Conservation (phyloP, 192 early-diverging fungal genomes). For the Endogone sp. region DNA sequence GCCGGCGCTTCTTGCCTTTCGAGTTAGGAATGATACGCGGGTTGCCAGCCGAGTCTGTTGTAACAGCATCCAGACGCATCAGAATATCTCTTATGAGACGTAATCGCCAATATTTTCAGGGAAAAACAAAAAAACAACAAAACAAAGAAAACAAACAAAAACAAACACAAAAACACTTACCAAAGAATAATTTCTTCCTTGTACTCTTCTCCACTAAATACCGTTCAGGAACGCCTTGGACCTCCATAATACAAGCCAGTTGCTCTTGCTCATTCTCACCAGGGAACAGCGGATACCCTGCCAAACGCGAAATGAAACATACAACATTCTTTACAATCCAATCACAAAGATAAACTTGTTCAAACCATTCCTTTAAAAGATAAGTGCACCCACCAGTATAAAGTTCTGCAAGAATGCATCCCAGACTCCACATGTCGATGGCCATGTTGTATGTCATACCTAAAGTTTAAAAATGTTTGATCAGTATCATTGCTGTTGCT, state of each 20-base stretch:
- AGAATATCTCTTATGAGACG: too few relatives aligned
- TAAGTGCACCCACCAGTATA: conserved; percentile 55
- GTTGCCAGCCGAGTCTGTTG: conserved; percentile 44
- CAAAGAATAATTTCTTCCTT: conserved; percentile 89
- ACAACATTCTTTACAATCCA: too few relatives aligned
- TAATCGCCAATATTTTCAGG: neutral
- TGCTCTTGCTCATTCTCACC: conserved; percentile 99
- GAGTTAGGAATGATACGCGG: conserved; percentile 73
- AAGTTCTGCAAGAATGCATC: conserved; percentile 95
- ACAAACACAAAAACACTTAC: too few relatives aligned
- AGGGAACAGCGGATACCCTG: conserved; percentile 90
- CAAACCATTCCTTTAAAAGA: too few relatives aligned
- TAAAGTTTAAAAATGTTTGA: neutral
- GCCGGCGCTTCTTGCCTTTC: conserved; percentile 86
- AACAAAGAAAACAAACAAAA: too few relatives aligned
- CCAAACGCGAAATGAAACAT: conserved; percentile 13
- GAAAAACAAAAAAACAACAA: conserved; percentile 23
- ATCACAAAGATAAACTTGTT: conserved; percentile 16
- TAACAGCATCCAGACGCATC: neutral
- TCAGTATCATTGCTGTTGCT: neutral
- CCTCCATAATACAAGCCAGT: conserved; percentile 92
- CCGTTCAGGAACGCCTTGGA: conserved; percentile 79
- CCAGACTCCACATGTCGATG: conserved; percentile 98
- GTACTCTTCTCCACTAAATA: conserved; percentile 74
- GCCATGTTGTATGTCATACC: conserved; percentile 82